These are phyloP conservation scores for Atractiella rhizophila DNA, from an alignment of 768 basidiomycete genomes.

Conservation along the genomic window DNA sequence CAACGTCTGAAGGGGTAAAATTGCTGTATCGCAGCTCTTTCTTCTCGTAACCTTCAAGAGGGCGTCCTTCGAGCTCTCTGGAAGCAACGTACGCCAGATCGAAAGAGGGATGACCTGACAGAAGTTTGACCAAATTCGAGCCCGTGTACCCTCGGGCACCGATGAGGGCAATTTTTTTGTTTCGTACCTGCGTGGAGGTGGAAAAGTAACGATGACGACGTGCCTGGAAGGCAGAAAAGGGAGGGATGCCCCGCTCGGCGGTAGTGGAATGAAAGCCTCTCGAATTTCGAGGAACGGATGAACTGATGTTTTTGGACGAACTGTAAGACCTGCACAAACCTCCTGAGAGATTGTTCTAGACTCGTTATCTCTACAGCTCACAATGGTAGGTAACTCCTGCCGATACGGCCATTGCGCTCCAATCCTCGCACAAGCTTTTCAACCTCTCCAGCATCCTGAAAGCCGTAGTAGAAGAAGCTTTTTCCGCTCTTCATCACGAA, in stretches of 20 bases:
- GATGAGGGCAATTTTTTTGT: constrained; percentile 79
- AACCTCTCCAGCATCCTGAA: constrained; percentile 72
- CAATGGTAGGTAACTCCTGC: constrained; percentile 57
- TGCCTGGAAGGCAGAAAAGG: constrained; percentile 20
- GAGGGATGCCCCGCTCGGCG: constrained; percentile 25
- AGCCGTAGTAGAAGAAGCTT: constrained; percentile 93
- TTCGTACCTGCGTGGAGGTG: constrained; percentile 22
- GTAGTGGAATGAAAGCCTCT: no score
- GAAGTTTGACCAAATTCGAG: constrained; percentile 61
- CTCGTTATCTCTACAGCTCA: neutral
- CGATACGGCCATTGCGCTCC: constrained; percentile 47
- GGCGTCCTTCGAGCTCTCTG: constrained; percentile 62
- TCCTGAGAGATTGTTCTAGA: no score
- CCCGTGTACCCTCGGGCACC: constrained; percentile 93
- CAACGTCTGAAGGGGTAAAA: constrained; percentile 49
- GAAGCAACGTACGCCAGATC: constrained; percentile 87
- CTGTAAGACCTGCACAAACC: no score
- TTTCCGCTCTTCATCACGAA: constrained; percentile 85
- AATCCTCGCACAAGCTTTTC: constrained; percentile 48
- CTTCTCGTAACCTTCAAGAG: constrained; percentile 60
- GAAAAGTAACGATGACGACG: constrained; percentile 42
- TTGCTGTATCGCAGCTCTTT: constrained; percentile 47
- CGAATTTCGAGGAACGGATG: constrained; percentile 12
- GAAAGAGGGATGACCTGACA: constrained; percentile 67
- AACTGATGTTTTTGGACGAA: no score